A percentile compares a stretch with the other conserved stretches of the same genome.
Conservation (phyloP, 1,284 basidiomycete species). For the Papiliotrema terrestris region DNA sequence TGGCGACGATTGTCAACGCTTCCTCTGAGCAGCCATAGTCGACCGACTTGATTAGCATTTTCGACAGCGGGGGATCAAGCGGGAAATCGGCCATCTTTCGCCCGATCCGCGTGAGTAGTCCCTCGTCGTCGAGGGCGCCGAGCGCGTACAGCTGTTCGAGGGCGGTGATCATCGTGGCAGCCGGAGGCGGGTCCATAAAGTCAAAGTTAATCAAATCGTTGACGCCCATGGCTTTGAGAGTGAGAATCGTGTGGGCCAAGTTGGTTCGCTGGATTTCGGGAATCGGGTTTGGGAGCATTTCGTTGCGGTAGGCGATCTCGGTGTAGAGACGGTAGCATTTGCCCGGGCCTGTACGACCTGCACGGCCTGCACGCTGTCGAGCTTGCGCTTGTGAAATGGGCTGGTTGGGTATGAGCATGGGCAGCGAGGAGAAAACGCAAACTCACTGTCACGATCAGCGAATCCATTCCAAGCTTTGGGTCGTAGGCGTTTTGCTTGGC, state of each 20-base stretch:
- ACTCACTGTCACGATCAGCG: conserved; percentile 79
- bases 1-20: conserved; percentile 92
- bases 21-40: conserved; percentile 96
- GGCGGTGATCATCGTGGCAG: conserved; percentile 85
- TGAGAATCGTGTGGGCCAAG: conserved; percentile 84
- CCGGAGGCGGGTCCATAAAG: conserved; percentile 98
- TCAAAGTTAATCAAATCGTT: conserved; percentile 98
- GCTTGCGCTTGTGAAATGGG: conserved; percentile 99
- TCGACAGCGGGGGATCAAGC: conserved; percentile 91
- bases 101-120: conserved; percentile 85
- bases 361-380: conserved; percentile 89
- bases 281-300: conserved; percentile 97
- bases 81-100: conserved; percentile 99
- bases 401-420: conserved; percentile 37
- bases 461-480: conserved; percentile 96
- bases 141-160: conserved; percentile 91
- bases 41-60: conserved; percentile 98
- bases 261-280: conserved; percentile 98
- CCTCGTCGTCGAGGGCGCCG: conserved; percentile 94
- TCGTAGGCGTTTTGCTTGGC: conserved; percentile 99
- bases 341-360: conserved; percentile 94
- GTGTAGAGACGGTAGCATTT: conserved; percentile 98
- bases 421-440: too few relatives aligned
- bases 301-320: conserved; percentile 94
- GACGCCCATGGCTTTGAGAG: conserved; percentile 98